phyloP scores from a whole-genome alignment of 2,329 filamentous ascomycete genomes.

The Nigrospora sphaerica region DNA sequence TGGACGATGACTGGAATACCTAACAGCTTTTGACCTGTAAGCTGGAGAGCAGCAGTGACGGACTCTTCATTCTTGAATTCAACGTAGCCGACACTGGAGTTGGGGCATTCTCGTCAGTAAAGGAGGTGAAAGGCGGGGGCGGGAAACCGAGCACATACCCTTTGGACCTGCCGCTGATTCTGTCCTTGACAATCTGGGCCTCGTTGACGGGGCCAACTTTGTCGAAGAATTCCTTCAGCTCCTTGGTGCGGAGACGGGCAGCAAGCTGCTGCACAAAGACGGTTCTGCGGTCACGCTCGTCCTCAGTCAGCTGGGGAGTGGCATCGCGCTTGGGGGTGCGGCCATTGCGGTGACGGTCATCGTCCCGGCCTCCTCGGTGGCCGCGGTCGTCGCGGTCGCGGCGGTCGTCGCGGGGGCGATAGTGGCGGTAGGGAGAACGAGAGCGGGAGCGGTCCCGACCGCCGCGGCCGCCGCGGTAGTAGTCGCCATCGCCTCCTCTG shows the following conservation, averaged over 20 bases:
- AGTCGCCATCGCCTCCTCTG: conserved; percentile 62
- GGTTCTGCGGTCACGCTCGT: conserved; percentile 92
- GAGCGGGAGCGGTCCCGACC: conserved; percentile 64
- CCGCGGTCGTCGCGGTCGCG: conserved; percentile 44
- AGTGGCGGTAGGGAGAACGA: conserved; percentile 59
- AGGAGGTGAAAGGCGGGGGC: not conserved
- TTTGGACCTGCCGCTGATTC: conserved; percentile 94
- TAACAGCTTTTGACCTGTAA: conserved; percentile 97
- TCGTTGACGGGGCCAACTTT: conserved; percentile 92
- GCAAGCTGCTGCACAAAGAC: conserved; percentile 98
- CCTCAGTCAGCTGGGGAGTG: conserved; percentile 76
- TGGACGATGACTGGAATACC: conserved; percentile 98
- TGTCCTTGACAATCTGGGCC: conserved; percentile 96
- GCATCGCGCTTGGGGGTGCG: conserved; percentile 35
- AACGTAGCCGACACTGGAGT: conserved; percentile 86
- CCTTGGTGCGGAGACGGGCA: conserved; percentile 82
- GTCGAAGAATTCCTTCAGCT: conserved; percentile 92
- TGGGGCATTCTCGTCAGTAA: conserved; percentile 25
- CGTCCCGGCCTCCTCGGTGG: conserved; percentile 47
- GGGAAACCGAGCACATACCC: conserved; percentile 54
- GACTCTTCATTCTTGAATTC: conserved; percentile 97
- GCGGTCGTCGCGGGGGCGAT: conserved; percentile 48
- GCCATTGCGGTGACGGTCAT: conserved; percentile 31
- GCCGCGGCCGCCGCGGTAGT: conserved; percentile 53
- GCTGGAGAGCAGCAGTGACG: conserved; percentile 86